Evolutionary conservation across 1,284 basidiomycete species (phyloP).

Genomic region (Athelia sp.): DNA sequence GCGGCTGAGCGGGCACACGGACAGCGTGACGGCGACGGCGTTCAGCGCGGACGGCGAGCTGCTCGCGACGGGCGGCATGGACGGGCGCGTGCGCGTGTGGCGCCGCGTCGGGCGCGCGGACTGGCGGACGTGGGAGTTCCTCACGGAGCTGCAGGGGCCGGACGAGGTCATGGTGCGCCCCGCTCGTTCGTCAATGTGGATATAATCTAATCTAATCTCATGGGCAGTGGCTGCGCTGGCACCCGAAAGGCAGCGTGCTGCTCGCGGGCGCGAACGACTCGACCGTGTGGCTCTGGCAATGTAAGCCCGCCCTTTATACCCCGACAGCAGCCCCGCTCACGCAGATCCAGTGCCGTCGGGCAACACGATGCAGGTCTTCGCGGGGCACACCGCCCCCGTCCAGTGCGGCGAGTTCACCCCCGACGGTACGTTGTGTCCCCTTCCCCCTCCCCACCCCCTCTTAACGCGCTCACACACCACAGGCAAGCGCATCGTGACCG

Average conservation of each 20-base stretch:
- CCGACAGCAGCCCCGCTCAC: too few relatives aligned
- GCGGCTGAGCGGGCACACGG: slow-evolving; percentile 86
- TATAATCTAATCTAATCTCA: slow-evolving; percentile 3
- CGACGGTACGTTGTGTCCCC: slow-evolving; percentile 51
- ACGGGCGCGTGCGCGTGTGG: slow-evolving; percentile 93
- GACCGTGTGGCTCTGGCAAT: slow-evolving; percentile 97
- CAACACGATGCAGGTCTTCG: slow-evolving; percentile 93
- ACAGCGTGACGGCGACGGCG: slow-evolving; percentile 79
- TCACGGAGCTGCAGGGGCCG: slow-evolving; percentile 88
- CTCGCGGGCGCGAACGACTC: slow-evolving; percentile 92
- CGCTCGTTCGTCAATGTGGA: slow-evolving; percentile 2
- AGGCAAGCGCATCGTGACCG: slow-evolving; percentile 89
- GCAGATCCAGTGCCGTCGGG: slow-evolving; percentile 90
- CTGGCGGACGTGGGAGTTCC: slow-evolving; percentile 85
- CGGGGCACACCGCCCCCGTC: slow-evolving; percentile 83
- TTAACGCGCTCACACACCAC: slow-evolving; percentile 3
- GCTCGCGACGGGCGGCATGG: slow-evolving; percentile 96
- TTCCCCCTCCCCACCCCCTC: slow-evolving; percentile 1
- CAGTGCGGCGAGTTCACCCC: slow-evolving; percentile 91
- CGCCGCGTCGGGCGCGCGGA: slow-evolving; percentile 70
- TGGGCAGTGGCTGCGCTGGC: slow-evolving; percentile 92
- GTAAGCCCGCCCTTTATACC: slow-evolving; percentile 47
- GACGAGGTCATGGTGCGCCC: slow-evolving; percentile 87
- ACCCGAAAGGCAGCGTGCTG: slow-evolving; percentile 88
- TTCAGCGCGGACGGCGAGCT: slow-evolving; percentile 90